These are phyloP conservation scores for Aegilops bicornis DNA, from an alignment of 176 grass and related monocot species.

Conservation along the genomic window DNA sequence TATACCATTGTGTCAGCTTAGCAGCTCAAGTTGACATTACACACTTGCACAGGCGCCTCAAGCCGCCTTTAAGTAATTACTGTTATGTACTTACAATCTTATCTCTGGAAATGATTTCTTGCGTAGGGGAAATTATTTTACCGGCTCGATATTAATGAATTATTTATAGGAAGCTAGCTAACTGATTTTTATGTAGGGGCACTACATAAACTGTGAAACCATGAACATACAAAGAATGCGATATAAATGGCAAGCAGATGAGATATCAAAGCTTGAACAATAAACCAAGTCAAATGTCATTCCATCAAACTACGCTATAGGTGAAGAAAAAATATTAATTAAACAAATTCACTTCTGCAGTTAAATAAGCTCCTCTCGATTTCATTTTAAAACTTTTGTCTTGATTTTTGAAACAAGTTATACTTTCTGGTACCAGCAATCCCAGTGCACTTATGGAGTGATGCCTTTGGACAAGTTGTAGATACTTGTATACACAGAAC, in stretches of 20 bases:
- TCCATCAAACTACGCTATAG: neutral
- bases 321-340: slow-evolving; percentile 3
- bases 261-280: neutral
- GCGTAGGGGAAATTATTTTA: too few relatives aligned
- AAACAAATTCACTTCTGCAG: neutral
- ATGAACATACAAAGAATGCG: slow-evolving; percentile 2
- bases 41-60: too few relatives aligned
- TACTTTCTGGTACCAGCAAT: neutral
- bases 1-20: too few relatives aligned
- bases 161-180: neutral
- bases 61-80: too few relatives aligned
- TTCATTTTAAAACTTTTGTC: neutral
- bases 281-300: neutral
- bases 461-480: slow-evolving; percentile 11
- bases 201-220: neutral
- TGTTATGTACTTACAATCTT: too few relatives aligned
- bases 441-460: neutral
- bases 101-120: too few relatives aligned
- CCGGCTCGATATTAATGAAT: neutral
- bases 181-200: neutral
- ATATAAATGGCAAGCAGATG: neutral
- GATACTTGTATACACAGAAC: neutral
- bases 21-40: too few relatives aligned
- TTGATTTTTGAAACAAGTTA: neutral
- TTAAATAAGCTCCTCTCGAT: neutral